Conservation (phyloP, 441 rosid species). For the Corymbia citriodora region DNA sequence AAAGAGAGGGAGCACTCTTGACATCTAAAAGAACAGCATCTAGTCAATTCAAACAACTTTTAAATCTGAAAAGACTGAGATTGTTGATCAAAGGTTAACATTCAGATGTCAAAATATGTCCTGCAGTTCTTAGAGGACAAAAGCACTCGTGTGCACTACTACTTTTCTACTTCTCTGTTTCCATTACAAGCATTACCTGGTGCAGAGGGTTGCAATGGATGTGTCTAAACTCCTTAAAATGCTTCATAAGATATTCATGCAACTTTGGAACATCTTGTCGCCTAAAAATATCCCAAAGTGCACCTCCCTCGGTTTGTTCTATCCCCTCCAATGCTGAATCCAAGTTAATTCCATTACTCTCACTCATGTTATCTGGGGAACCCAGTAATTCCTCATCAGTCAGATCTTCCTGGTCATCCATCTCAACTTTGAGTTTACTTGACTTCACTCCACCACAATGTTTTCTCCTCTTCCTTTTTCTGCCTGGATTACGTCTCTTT, state of each 20-base stretch:
- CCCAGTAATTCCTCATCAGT: background rate
- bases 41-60: background rate
- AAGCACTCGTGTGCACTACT: background rate
- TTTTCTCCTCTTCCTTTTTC: slow-evolving; percentile 1
- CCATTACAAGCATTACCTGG: background rate
- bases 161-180: background rate
- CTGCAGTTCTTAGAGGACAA: background rate
- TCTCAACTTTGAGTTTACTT: background rate
- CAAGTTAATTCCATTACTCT: slow-evolving; percentile 7
- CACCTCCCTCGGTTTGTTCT: slow-evolving; percentile 45
- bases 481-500: background rate
- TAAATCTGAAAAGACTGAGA: background rate
- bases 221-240: slow-evolving; percentile 55
- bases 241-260: slow-evolving; percentile 53
- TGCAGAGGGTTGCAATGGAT: slow-evolving; percentile 1
- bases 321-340: slow-evolving; percentile 9
- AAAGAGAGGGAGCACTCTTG: background rate
- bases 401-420: background rate
- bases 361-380: background rate
- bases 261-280: slow-evolving; percentile 72
- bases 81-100: background rate
- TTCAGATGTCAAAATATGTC: background rate
- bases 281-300: slow-evolving; percentile 90
- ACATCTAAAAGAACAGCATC: background rate
- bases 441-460: background rate